These are phyloP conservation scores for Lindgomyces ingoldianus DNA, from an alignment of 495 filamentous ascomycete genomes.

Conservation along the genomic window DNA sequence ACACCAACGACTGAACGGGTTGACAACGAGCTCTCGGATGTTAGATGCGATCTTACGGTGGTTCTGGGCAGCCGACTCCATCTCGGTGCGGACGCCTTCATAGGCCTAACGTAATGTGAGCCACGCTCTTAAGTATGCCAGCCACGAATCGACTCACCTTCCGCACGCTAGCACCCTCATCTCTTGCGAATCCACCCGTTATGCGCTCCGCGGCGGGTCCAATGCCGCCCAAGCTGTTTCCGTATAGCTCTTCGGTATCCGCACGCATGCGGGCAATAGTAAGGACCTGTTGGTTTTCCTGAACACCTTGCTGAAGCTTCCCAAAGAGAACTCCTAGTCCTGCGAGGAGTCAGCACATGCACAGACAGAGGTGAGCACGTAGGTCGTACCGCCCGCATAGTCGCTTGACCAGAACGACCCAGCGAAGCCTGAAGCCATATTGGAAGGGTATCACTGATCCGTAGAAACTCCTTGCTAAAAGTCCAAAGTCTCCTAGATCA, in stretches of 20 bases:
- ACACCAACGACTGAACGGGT: constrained; percentile 92
- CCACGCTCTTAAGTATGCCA: background rate
- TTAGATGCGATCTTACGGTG: constrained; percentile 95
- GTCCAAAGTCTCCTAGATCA: background rate
- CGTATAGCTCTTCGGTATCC: constrained; percentile 91
- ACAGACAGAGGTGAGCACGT: background rate
- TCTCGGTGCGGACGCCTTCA: constrained; percentile 90
- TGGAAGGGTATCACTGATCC: constrained; percentile 23
- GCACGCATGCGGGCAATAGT: constrained; percentile 91
- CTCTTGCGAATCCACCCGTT: constrained; percentile 80
- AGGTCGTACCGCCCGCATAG: constrained; percentile 38
- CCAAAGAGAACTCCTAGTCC: constrained; percentile 92
- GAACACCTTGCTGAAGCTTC: constrained; percentile 93
- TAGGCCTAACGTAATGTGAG: constrained; percentile 67
- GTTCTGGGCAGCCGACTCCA: constrained; percentile 85
- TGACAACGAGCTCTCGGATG: constrained; percentile 91
- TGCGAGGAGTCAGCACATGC: constrained; percentile 40
- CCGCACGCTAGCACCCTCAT: constrained; percentile 93
- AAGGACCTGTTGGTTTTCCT: constrained; percentile 92
- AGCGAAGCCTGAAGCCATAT: constrained; percentile 37
- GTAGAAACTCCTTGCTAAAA: constrained; percentile 13
- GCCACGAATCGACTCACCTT: constrained; percentile 62
- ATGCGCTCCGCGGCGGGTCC: constrained; percentile 78
- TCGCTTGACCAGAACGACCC: constrained; percentile 41
- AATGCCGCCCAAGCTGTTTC: constrained; percentile 77